phyloP scores from a whole-genome alignment of 805 yeast genomes.

The Candida mattraensis region DNA sequence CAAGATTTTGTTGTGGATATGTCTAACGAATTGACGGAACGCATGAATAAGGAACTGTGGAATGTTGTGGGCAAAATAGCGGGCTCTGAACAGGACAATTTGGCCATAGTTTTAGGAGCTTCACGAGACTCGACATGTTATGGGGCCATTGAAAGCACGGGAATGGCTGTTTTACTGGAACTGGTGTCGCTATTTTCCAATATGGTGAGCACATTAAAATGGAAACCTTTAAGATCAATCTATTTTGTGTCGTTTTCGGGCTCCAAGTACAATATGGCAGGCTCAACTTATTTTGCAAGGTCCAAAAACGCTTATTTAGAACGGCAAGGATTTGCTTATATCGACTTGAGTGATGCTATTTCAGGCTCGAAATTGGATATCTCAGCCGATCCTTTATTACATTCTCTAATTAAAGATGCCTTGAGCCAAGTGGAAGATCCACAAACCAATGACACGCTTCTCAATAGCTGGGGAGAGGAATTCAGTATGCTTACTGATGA shows the following conservation, averaged over 20 bases:
- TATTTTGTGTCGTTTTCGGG: slow-evolving; percentile 87
- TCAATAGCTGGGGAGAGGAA: slow-evolving; percentile 22
- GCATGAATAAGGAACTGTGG: slow-evolving; percentile 67
- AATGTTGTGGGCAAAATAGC: slow-evolving; percentile 74
- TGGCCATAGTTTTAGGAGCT: slow-evolving; percentile 78
- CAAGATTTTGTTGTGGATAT: slow-evolving; percentile 27
- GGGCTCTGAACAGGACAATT: slow-evolving; percentile 77
- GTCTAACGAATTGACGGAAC: slow-evolving; percentile 41
- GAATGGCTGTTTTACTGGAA: slow-evolving; percentile 71
- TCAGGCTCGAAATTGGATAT: slow-evolving; percentile 53
- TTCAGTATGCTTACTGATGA: slow-evolving; percentile 26
- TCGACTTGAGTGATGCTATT: slow-evolving; percentile 71
- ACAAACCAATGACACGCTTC: slow-evolving; percentile 22
- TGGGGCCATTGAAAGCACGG: slow-evolving; percentile 78
- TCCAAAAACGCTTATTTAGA: slow-evolving; percentile 50
- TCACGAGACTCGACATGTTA: slow-evolving; percentile 66
- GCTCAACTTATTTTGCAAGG: slow-evolving; percentile 78
- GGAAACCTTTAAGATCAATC: slow-evolving; percentile 83
- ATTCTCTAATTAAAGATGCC: slow-evolving; percentile 44
- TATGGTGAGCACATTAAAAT: slow-evolving; percentile 60
- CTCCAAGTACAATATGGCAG: slow-evolving; percentile 75
- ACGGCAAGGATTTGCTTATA: slow-evolving; percentile 63
- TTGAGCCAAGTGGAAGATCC: slow-evolving; percentile 34
- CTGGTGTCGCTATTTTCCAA: slow-evolving; percentile 66
- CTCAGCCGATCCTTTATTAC: slow-evolving; percentile 58